These are phyloP conservation scores for Amniculicola lignicola DNA, from an alignment of 495 filamentous ascomycete species.

Conservation along the genomic window DNA sequence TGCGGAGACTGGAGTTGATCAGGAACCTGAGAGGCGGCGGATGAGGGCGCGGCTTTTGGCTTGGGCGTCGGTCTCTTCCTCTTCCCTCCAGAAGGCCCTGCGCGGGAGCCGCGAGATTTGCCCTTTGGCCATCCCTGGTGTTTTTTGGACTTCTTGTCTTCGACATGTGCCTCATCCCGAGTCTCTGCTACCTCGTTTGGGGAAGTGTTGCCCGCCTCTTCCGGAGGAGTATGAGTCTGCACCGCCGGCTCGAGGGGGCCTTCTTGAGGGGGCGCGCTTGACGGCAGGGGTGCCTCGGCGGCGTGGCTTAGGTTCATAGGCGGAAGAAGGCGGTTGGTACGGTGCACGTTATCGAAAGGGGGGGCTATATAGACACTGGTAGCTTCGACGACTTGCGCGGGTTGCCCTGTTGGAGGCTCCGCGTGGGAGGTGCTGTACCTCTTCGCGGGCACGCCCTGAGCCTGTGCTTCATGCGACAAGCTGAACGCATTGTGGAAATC, in stretches of 20 bases:
- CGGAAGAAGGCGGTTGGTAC: no score
- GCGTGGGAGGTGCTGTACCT: slow-evolving; percentile 13
- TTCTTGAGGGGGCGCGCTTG: no score
- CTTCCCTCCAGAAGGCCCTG: slow-evolving; percentile 19
- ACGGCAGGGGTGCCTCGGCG: no score
- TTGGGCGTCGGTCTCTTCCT: slow-evolving; percentile 30
- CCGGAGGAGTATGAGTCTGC: slow-evolving; percentile 37
- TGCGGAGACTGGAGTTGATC: slow-evolving; percentile 34
- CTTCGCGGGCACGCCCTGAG: neutral
- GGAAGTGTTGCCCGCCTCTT: slow-evolving; percentile 12
- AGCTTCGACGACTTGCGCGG: no score
- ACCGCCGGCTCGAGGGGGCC: slow-evolving; percentile 1
- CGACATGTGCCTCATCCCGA: neutral
- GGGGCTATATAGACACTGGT: no score
- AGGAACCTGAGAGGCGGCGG: neutral
- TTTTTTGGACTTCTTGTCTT: slow-evolving; percentile 30
- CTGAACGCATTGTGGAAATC: slow-evolving; percentile 20
- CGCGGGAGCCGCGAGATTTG: slow-evolving; percentile 39
- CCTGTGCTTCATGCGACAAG: slow-evolving; percentile 2
- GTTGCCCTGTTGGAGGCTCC: neutral
- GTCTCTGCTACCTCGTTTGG: slow-evolving; percentile 4
- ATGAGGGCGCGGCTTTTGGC: slow-evolving; percentile 8
- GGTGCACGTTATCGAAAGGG: no score
- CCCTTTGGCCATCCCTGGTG: slow-evolving; percentile 44
- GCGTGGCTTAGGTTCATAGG: no score